A percentile compares a stretch with the other conserved stretches of the same genome.
These are phyloP conservation scores for Furcasterigmium furcatum DNA, from an alignment of 2,329 filamentous ascomycete genomes.

Conservation along the genomic window DNA sequence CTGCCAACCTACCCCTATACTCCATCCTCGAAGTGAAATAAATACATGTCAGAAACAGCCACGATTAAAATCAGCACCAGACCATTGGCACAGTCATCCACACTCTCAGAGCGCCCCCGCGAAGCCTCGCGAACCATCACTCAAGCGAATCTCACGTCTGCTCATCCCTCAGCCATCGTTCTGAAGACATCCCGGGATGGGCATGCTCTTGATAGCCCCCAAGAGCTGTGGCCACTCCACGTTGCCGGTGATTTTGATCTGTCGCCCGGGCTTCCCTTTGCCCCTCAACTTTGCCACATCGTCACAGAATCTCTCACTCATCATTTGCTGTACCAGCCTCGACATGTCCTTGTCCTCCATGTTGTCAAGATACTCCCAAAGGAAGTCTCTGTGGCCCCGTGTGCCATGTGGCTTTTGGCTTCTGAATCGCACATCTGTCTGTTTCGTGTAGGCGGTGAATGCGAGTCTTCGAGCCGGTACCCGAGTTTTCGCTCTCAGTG, in stretches of 20 bases:
- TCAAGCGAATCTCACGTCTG: too few relatives aligned
- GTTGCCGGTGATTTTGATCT: neutral
- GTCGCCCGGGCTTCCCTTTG: slow-evolving; percentile 1
- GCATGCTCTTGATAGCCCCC: slow-evolving; percentile 1
- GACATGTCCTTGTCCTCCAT: slow-evolving; percentile 4
- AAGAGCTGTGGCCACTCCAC: neutral
- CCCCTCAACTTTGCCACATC: neutral
- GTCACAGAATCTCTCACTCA: neutral
- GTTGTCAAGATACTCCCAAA: slow-evolving; percentile 3
- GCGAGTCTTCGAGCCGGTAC: neutral
- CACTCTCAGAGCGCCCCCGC: too few relatives aligned
- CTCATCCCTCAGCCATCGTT: neutral
- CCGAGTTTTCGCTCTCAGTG: neutral
- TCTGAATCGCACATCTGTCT: neutral
- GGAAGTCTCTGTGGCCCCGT: neutral
- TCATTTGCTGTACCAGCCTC: neutral
- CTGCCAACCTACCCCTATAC: too few relatives aligned
- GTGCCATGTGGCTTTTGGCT: neutral
- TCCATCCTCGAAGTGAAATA: too few relatives aligned
- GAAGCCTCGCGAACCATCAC: too few relatives aligned
- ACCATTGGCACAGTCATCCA: too few relatives aligned
- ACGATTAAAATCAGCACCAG: too few relatives aligned
- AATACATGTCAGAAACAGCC: too few relatives aligned
- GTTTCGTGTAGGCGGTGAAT: slow-evolving; percentile 1
- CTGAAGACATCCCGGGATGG: neutral